Evolutionary conservation across 768 basidiomycete genomes (phyloP), one percentile per base, ranked within the genome.

Genomic region (Rhodotorula kratochvilovae): DNA sequence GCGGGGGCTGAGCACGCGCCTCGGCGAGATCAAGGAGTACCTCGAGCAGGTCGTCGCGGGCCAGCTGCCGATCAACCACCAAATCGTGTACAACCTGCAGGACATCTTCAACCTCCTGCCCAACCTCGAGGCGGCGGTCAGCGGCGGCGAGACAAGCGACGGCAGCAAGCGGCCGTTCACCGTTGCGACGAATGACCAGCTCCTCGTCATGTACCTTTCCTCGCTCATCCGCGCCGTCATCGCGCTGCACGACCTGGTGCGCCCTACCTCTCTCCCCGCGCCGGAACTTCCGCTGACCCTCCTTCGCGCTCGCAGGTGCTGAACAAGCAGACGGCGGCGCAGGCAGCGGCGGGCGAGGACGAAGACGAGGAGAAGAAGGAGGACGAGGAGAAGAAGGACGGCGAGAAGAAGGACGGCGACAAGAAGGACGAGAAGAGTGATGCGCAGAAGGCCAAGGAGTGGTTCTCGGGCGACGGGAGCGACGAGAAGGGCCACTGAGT

Each of bases 41-140:
- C 86, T 99, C 56, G 83, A 83, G 43, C 87, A 90, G 21, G 91
- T 97, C 63, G 86, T 89, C 0, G 83, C 84, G 10, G 92, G 92
- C 27, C 83, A 83, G 62, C 86, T 96, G 84, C 92, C 92, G 3
- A 87, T 97, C 69, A 97, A 97, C 82, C 93, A 97, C 81, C 91
- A 93, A 80, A 92, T 99, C 79, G 83, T 94, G 16, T 95, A 97
- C 79, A 88, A 94, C 82, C 85, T 99, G 5, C 95, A 99, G 80
- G 94, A 99, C 80, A 89, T 91, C 59, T 85, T 97, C 67, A 97
- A 95, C 79, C 84, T 97, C 25, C 86, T 99, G 1, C 95, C 95
- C 1, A 90, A 95, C 81, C 83, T 98, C 65, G 85, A 86, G 64
- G 83, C 82, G 42, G 82, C 87, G 74, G 89, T 87, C 61, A 84